Evolutionary conservation across 805 yeast genomes (phyloP).

Genomic region (Pichia nanzhaoensis): DNA sequence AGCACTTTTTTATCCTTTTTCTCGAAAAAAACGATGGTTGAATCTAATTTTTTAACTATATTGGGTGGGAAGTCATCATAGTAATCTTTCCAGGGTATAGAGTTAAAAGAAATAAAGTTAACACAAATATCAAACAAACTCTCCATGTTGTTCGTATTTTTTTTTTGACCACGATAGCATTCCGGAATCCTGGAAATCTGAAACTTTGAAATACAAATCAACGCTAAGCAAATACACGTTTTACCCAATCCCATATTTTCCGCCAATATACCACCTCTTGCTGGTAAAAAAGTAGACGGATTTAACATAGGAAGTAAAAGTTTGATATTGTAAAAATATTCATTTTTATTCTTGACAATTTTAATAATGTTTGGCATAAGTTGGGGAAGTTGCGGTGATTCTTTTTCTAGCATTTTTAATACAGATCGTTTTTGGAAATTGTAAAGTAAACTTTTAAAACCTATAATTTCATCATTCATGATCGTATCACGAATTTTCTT

Average conservation of each 20-base stretch:
- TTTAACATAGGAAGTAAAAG: slow-evolving; percentile 24
- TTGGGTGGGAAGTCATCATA: slow-evolving; percentile 37
- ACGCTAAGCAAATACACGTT: slow-evolving; percentile 52
- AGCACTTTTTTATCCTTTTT: slow-evolving; percentile 6
- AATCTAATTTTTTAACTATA: slow-evolving; percentile 31
- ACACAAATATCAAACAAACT: slow-evolving; percentile 38
- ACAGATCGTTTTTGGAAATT: slow-evolving; percentile 57
- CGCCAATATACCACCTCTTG: slow-evolving; percentile 58
- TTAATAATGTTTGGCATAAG: slow-evolving; percentile 21
- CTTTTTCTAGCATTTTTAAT: slow-evolving; percentile 52
- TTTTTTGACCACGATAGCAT: neutral
- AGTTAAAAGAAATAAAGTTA: slow-evolving; percentile 35
- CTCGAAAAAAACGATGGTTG: slow-evolving; percentile 41
- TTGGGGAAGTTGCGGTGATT: slow-evolving; percentile 28
- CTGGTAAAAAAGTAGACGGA: slow-evolving; percentile 41
- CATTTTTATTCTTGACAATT: neutral
- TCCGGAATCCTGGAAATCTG: slow-evolving; percentile 44
- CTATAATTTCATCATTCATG: slow-evolving; percentile 32
- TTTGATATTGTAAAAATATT: slow-evolving; percentile 33
- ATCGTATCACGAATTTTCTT: slow-evolving; percentile 20
- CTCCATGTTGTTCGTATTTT: slow-evolving; percentile 3
- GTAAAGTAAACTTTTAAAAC: slow-evolving; percentile 46
- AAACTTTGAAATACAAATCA: slow-evolving; percentile 47
- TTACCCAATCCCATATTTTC: slow-evolving; percentile 68
- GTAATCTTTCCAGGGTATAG: slow-evolving; percentile 54